Evolutionary conservation across 805 yeast genomes (phyloP), one percentile per base, ranked within the genome.

Genomic region (Kodamaea restingae): DNA sequence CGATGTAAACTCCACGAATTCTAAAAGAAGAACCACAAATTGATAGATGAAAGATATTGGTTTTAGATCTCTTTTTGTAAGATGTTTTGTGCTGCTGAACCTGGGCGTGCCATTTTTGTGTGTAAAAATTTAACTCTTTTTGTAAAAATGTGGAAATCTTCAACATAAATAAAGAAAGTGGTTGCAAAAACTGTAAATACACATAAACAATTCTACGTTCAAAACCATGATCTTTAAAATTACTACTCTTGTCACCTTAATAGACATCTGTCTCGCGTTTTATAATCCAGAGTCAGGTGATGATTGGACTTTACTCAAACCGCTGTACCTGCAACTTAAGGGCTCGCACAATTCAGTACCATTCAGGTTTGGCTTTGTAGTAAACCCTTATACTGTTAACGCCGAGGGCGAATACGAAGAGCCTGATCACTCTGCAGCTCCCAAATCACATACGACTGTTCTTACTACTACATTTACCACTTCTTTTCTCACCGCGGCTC

Each of bases 291-390:
- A 52, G 28, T 47, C 50, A n/a, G 61, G 60, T 2, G 61, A 53
- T 15, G 68, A 63, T 42, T 63, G 70, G 70, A 55, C 60, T n/a
- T 26, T 41, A 2, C 55, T 61, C 33, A 55, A 46, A 42, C 69
- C 69, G 1, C 46, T 47, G 2, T 18, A 35, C 6, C 35, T 26
- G 5, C 26, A 35, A 2, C 32, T 46, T 4, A 42, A 34, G 9
- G 60, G 56, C 1, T 55, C 62, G 15, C 39, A 43, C 26, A 46
- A 44, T 10, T 44, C 69, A 3, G 47, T 65, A 18, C 64, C 65
- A 1, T 66, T 61, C 38, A 38, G 45, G 3, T 66, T 67, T 46
- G 71, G 70, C 1, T 44, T 67, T 26, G 61, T 62, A 29, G 63
- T 64, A 15, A 59, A 51, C 21, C 61, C 61, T 1, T 61, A 46